These are phyloP conservation scores for Allomyces arbusculus DNA, from an alignment of 192 early-diverging fungal genomes.

Conservation along the genomic window DNA sequence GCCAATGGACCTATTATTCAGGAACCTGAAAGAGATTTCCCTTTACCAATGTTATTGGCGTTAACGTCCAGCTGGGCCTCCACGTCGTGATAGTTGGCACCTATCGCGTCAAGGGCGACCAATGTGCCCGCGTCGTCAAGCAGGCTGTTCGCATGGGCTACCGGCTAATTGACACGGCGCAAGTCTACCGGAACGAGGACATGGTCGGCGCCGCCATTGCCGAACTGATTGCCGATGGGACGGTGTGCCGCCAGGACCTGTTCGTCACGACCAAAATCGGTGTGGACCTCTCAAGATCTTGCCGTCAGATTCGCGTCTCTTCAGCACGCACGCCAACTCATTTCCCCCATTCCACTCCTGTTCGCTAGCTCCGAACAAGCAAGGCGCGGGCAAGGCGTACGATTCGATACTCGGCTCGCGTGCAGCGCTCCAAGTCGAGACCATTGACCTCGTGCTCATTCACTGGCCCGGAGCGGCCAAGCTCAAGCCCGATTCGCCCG, in stretches of 20 bases:
- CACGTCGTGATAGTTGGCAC: neutral
- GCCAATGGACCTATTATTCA: too few species aligned
- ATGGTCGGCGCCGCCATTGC: neutral
- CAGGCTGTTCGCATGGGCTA: neutral
- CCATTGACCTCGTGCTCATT: neutral
- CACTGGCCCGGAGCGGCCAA: neutral
- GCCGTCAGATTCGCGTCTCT: too few species aligned
- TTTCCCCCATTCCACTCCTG: too few species aligned
- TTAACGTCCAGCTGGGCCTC: too few species aligned
- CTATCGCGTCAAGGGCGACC: neutral
- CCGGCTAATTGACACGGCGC: neutral
- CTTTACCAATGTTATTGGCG: too few species aligned
- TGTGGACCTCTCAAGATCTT: neutral
- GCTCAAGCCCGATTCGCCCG: neutral
- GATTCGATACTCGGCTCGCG: too few species aligned
- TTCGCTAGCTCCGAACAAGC: too few species aligned
- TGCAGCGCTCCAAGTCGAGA: too few species aligned
- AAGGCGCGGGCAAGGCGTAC: too few species aligned
- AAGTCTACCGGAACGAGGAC: neutral
- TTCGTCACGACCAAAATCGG: neutral
- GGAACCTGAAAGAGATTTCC: too few species aligned
- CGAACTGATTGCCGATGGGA: neutral
- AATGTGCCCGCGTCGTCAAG: neutral
- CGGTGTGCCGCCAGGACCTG: neutral
- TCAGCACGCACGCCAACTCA: too few species aligned